Evolutionary conservation across 495 filamentous ascomycete species (phyloP).

Genomic region (Penicillium bialowiezense): DNA sequence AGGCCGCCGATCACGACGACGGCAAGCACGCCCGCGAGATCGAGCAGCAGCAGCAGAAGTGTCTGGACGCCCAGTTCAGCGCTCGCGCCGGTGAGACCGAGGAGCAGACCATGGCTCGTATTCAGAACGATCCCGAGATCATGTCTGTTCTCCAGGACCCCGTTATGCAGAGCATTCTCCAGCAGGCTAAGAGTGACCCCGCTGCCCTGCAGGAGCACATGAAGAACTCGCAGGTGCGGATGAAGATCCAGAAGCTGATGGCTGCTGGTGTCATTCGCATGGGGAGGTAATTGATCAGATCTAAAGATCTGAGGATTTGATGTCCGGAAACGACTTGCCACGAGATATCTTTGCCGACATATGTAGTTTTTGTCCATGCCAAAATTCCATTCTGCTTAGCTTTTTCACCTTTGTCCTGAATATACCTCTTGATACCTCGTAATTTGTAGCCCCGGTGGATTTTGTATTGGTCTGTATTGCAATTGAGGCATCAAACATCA

Average conservation of each 20-base stretch:
- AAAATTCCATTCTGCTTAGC: conserved; percentile 8
- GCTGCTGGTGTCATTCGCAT: conserved; percentile 89
- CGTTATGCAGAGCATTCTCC: conserved; percentile 95
- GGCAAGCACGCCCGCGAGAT: conserved; percentile 84
- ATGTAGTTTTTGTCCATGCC: conserved; percentile 1
- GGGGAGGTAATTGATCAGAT: conserved; percentile 50
- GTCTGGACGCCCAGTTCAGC: conserved; percentile 83
- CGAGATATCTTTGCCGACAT: conserved; percentile 13
- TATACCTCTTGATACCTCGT: not conserved
- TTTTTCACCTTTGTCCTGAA: not conserved
- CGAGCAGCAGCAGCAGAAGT: conserved; percentile 91
- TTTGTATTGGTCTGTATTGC: too few species aligned
- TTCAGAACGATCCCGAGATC: conserved; percentile 93
- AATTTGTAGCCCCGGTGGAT: not conserved
- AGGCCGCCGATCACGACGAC: conserved; percentile 75
- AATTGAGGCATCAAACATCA: too few species aligned
- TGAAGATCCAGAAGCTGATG: conserved; percentile 88
- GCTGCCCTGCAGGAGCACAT: conserved; percentile 93
- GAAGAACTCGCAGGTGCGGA: conserved; percentile 79
- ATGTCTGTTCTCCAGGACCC: conserved; percentile 90
- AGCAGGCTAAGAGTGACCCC: conserved; percentile 92
- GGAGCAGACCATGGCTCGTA: conserved; percentile 89
- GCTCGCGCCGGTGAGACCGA: conserved; percentile 92
- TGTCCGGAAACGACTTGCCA: conserved; percentile 12
- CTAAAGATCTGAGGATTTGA: not conserved